Evolutionary conservation across 345 rosid genomes (phyloP).

Genomic region (Geranium rotundifolium): DNA sequence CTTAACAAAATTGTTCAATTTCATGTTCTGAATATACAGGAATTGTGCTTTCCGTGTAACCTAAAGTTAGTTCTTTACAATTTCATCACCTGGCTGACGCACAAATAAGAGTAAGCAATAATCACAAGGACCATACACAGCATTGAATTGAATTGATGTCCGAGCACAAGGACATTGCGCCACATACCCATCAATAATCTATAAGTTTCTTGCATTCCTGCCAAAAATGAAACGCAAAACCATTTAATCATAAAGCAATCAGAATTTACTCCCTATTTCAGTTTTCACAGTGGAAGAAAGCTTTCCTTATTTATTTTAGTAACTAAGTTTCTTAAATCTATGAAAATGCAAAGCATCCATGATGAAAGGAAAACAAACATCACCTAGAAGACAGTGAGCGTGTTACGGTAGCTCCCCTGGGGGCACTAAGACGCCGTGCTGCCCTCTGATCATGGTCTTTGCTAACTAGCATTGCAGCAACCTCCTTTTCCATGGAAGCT

Average conservation of each 20-base stretch:
- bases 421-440: slow-evolving; percentile 22
- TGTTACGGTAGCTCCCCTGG: slow-evolving; percentile 27
- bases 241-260: background rate
- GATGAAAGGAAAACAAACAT: background rate
- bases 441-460: slow-evolving; percentile 24
- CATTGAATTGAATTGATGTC: background rate
- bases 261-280: no score
- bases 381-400: slow-evolving; percentile 27
- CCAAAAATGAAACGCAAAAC: background rate
- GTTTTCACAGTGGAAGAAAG: no score
- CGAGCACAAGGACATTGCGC: background rate
- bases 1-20: no score
- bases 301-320: no score
- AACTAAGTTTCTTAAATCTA: background rate
- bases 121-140: background rate
- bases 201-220: slow-evolving; percentile 15
- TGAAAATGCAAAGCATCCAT: background rate
- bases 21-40: background rate
- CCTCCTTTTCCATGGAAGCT: slow-evolving; percentile 35
- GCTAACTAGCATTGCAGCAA: slow-evolving; percentile 25
- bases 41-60: background rate
- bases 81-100: background rate
- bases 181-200: background rate
- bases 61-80: background rate
- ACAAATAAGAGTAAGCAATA: background rate